These are phyloP conservation scores for Magnaporthiopsis incrustans DNA, from an alignment of 2,329 filamentous ascomycete genomes.

Conservation along the genomic window DNA sequence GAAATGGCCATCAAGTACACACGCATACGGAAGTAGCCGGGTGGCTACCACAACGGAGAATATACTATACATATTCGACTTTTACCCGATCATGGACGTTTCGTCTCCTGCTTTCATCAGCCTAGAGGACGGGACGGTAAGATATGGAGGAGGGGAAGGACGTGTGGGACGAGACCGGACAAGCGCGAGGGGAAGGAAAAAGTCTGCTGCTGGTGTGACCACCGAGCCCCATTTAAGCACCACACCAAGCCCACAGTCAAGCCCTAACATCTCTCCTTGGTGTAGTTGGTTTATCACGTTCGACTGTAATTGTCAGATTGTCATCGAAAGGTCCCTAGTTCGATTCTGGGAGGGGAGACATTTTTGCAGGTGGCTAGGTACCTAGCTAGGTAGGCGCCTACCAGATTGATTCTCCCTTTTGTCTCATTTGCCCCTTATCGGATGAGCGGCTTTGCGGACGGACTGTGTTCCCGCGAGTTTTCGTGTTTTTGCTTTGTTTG, in stretches of 20 bases:
- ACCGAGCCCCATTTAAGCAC: neutral
- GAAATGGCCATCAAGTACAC: neutral
- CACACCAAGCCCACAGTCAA: neutral
- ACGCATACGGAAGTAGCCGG: neutral
- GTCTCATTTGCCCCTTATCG: too few relatives aligned
- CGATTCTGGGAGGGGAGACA: conserved; percentile 5
- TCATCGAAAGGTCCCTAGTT: conserved; percentile 5
- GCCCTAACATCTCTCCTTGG: neutral
- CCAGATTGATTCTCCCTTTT: too few relatives aligned
- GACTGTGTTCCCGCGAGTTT: too few relatives aligned
- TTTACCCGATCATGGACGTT: too few relatives aligned
- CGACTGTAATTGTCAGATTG: conserved; percentile 5
- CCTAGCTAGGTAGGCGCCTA: too few relatives aligned
- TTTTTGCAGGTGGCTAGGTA: too few relatives aligned
- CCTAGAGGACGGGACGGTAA: neutral
- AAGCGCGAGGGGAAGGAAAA: neutral
- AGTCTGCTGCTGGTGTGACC: neutral
- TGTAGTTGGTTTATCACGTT: conserved; percentile 7
- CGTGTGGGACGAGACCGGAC: neutral
- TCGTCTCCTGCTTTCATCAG: too few relatives aligned
- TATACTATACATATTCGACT: neutral
- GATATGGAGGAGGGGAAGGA: neutral
- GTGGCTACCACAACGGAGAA: neutral
- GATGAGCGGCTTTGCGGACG: too few relatives aligned
- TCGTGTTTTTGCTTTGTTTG: too few relatives aligned